A percentile compares a stretch with the other conserved stretches of the same genome.
phyloP scores from a whole-genome alignment of 179 eudicot genomes.

The Silene coronaria region DNA sequence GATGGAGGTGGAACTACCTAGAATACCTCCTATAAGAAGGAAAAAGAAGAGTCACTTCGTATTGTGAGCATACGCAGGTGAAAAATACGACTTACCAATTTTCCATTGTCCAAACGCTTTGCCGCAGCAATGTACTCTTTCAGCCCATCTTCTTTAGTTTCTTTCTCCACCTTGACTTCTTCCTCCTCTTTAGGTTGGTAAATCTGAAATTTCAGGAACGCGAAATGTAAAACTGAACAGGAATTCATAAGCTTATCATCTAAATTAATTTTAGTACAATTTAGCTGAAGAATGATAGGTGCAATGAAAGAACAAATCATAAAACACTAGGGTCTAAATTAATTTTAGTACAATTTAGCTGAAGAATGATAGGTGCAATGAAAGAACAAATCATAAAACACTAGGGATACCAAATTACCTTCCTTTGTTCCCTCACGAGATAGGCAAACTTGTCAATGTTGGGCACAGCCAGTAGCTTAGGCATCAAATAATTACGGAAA shows the following conservation, averaged over 20 bases:
- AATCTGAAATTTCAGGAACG: slow-evolving; percentile 34
- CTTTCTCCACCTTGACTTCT: slow-evolving; percentile 66
- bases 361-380: no score
- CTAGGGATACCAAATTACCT: slow-evolving; percentile 38
- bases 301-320: background rate
- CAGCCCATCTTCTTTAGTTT: slow-evolving; percentile 47
- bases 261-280: no score
- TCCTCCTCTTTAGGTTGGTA: slow-evolving; percentile 67
- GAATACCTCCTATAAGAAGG: background rate
- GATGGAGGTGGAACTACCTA: background rate
- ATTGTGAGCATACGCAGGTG: background rate
- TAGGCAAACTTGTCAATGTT: slow-evolving; percentile 78
- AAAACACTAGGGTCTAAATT: background rate
- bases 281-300: no score
- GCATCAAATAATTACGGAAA: slow-evolving; percentile 89
- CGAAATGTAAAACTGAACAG: no score
- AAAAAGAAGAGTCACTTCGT: background rate
- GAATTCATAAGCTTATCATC: no score
- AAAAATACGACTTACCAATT: slow-evolving; percentile 42
- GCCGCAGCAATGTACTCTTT: slow-evolving; percentile 69
- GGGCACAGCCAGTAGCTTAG: slow-evolving; percentile 85
- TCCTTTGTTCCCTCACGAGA: slow-evolving; percentile 77
- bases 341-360: no score
- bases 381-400: background rate
- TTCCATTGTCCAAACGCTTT: slow-evolving; percentile 49